Percentiles rank a stretch among this genome's conserved stretches.
Evolutionary conservation across 306 rosid species (phyloP).

Genomic region (Spatholobus suberectus): DNA sequence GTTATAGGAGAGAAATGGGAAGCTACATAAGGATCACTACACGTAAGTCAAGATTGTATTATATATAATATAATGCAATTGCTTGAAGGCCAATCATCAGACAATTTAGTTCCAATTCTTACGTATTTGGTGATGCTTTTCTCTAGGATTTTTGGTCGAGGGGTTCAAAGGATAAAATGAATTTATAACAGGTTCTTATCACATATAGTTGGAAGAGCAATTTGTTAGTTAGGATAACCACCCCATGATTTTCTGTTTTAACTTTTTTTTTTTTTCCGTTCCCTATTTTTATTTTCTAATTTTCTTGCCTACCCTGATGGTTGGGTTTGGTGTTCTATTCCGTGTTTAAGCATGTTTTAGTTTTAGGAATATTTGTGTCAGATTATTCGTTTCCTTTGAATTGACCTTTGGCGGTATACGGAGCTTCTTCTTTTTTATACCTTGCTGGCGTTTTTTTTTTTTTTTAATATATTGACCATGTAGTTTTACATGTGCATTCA

Average conservation of each 20-base stretch:
- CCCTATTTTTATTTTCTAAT: background rate
- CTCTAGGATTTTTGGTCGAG: slow-evolving; percentile 33
- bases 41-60: slow-evolving; percentile 53
- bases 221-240: background rate
- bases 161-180: slow-evolving; percentile 9
- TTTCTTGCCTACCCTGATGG: background rate
- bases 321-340: background rate
- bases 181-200: slow-evolving; percentile 17
- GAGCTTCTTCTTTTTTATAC: background rate
- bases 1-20: slow-evolving; percentile 48
- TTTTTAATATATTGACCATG: background rate
- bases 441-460: background rate
- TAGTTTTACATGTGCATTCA: background rate
- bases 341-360: background rate
- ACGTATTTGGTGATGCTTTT: slow-evolving; percentile 23
- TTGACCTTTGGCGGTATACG: background rate
- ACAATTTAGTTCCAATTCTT: slow-evolving; percentile 34
- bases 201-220: slow-evolving; percentile 19
- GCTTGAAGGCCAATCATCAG: slow-evolving; percentile 55
- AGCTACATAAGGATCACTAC: slow-evolving; percentile 48
- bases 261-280: background rate
- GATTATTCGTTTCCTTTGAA: background rate
- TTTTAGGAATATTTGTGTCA: background rate
- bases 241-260: slow-evolving; percentile 1
- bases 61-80: slow-evolving; percentile 52